Percentiles rank a stretch among this genome's conserved stretches.
Conservation (phyloP, 2,329 filamentous ascomycete species). For the Colletotrichum aenigma region DNA sequence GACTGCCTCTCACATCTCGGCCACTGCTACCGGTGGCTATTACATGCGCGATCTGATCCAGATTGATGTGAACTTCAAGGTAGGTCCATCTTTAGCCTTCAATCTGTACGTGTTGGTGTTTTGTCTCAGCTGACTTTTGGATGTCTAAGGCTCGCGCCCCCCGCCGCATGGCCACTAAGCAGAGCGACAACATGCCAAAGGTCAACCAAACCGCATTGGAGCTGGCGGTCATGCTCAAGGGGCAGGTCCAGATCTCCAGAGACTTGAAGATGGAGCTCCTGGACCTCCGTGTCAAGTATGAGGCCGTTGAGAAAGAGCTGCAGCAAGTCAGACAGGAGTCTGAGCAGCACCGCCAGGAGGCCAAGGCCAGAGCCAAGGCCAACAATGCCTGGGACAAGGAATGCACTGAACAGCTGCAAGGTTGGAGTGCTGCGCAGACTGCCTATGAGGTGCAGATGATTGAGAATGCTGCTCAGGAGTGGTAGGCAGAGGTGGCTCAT, state of each 20-base stretch:
- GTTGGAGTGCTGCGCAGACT: background rate
- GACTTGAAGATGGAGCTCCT: rapidly evolving
- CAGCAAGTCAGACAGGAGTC: background rate
- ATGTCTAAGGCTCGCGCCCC: background rate
- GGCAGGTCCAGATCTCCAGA: background rate
- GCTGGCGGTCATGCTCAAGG: background rate
- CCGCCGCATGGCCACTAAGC: rapidly evolving
- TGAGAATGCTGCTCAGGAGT: background rate
- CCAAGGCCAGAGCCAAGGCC: background rate
- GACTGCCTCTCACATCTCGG: background rate
- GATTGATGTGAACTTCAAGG: background rate
- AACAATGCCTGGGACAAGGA: background rate
- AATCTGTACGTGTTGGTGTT: background rate
- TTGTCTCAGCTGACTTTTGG: background rate
- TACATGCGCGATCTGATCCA: background rate
- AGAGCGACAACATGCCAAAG: background rate
- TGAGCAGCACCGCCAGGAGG: background rate
- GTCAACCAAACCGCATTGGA: background rate
- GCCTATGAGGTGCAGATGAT: background rate
- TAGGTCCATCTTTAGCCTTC: background rate
- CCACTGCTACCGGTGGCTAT: background rate
- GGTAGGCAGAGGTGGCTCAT: background rate
- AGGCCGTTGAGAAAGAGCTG: background rate
- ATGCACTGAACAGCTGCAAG: too few relatives aligned
- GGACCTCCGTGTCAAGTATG: background rate